Percentiles rank a stretch among this genome's conserved stretches.
Conservation (phyloP, 352 stramenopile genomes). For the Globisporangium nagaii region DNA sequence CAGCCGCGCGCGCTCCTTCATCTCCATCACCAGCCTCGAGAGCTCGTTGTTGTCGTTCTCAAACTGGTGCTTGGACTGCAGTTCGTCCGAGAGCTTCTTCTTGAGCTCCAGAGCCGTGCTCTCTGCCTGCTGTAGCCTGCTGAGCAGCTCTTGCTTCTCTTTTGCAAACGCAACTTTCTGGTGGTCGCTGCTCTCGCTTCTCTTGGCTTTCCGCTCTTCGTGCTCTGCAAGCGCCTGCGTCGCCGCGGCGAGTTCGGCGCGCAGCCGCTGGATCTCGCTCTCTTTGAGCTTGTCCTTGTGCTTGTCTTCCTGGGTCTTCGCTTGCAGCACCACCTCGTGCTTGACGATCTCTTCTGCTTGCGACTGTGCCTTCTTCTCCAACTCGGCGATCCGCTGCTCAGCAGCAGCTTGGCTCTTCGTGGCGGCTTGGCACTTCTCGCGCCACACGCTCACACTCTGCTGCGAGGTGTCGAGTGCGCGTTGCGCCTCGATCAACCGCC, state of each 20-base stretch:
- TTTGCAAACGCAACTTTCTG: slow-evolving; percentile 18
- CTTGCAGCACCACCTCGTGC: slow-evolving; percentile 47
- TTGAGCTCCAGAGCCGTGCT: slow-evolving; percentile 23
- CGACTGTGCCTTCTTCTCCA: slow-evolving; percentile 35
- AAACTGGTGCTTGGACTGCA: slow-evolving; percentile 23
- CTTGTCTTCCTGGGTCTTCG: slow-evolving; percentile 46
- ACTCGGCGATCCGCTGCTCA: slow-evolving; percentile 30
- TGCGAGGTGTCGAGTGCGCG: slow-evolving; percentile 39
- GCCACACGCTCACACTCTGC: slow-evolving; percentile 29
- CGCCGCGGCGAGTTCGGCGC: slow-evolving; percentile 21
- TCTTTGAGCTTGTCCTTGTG: slow-evolving; percentile 43
- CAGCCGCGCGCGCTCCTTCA: slow-evolving; percentile 34
- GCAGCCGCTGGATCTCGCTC: slow-evolving; percentile 29
- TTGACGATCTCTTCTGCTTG: slow-evolving; percentile 57
- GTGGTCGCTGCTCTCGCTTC: slow-evolving; percentile 20
- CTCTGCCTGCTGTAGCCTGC: slow-evolving; percentile 30
- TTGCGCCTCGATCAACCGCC: slow-evolving; percentile 20
- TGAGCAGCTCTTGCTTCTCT: slow-evolving; percentile 36
- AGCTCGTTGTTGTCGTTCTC: slow-evolving; percentile 58
- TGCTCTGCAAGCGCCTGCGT: slow-evolving; percentile 21
- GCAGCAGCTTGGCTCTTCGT: slow-evolving; percentile 25
- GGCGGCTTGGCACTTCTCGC: slow-evolving; percentile 46
- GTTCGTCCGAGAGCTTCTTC: slow-evolving; percentile 15
- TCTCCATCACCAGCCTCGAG: slow-evolving; percentile 31
- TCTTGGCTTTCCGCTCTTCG: slow-evolving; percentile 6